Evolutionary conservation across 75 land plant genomes (phyloP).

Genomic region (Pinus taeda): DNA sequence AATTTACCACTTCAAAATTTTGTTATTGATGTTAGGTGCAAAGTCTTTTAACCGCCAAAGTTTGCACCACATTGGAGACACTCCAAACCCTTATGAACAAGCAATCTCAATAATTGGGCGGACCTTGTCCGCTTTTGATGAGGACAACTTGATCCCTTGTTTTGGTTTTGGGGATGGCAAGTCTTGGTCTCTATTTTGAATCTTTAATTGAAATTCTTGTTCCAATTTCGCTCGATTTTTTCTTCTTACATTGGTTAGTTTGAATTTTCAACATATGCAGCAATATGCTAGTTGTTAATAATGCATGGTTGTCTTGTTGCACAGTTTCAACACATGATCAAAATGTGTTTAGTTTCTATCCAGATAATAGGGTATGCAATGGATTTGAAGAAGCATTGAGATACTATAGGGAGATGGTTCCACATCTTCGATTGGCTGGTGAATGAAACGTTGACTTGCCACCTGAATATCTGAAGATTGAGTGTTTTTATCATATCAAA

Average conservation of each 20-base stretch:
- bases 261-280: not conserved
- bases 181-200: constrained; percentile 50
- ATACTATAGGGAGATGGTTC: constrained; percentile 58
- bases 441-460: not conserved
- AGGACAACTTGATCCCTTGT: constrained; percentile 87
- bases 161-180: constrained; percentile 93
- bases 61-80: constrained; percentile 52
- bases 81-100: constrained; percentile 85
- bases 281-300: not conserved
- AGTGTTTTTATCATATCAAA: not conserved
- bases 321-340: constrained; percentile 79
- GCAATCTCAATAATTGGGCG: constrained; percentile 85
- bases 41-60: constrained; percentile 61
- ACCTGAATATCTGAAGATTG: not conserved
- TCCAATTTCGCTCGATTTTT: constrained; percentile 39
- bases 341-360: constrained; percentile 73
- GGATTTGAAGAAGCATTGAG: constrained; percentile 75
- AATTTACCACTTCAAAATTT: not conserved
- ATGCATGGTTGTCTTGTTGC: not conserved
- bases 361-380: constrained; percentile 59
- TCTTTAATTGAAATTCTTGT: not conserved
- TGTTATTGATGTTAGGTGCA: constrained; percentile 30
- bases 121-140: constrained; percentile 82
- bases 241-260: not conserved
- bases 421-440: constrained; percentile 68